Conservation (phyloP, 2,329 filamentous ascomycete species). For the Fusarium napiforme region DNA sequence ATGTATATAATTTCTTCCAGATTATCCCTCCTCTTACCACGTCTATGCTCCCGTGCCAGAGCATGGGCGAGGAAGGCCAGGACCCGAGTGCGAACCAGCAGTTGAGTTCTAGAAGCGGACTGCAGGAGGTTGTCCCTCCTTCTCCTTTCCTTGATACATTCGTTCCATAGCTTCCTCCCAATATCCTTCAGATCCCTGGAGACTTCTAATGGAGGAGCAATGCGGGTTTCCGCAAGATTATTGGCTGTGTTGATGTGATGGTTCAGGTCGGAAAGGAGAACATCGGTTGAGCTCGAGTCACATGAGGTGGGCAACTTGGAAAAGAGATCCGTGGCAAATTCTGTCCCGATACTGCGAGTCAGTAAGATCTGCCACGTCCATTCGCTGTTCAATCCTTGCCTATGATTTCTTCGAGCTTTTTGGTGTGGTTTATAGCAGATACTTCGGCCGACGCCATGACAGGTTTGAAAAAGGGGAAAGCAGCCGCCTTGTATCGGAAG, state of each 20-base stretch:
- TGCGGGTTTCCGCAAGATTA: constrained; percentile 7
- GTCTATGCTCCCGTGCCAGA: constrained; percentile 56
- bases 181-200: constrained; percentile 61
- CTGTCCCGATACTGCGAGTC: constrained; percentile 26
- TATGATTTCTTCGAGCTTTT: constrained; percentile 39
- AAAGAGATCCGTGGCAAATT: constrained; percentile 45
- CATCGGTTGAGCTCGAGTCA: constrained; percentile 55
- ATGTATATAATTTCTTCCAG: constrained; percentile 63
- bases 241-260: constrained; percentile 43
- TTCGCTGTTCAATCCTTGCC: constrained; percentile 19
- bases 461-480: not conserved
- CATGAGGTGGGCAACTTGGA: constrained; percentile 32
- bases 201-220: not conserved
- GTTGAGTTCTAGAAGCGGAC: constrained; percentile 38
- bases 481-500: not conserved
- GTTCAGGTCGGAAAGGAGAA: constrained; percentile 47
- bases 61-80: constrained; percentile 77
- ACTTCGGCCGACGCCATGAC: constrained; percentile 39
- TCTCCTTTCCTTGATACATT: constrained; percentile 64
- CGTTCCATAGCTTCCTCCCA: constrained; percentile 74
- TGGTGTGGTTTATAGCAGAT: constrained; percentile 30
- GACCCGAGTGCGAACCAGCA: constrained; percentile 56
- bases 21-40: constrained; percentile 37
- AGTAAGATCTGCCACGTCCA: not conserved
- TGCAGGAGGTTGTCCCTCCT: constrained; percentile 33